Conservation (phyloP, 73 alveolate genomes). For the Paramecium tetraurelia region DNA sequence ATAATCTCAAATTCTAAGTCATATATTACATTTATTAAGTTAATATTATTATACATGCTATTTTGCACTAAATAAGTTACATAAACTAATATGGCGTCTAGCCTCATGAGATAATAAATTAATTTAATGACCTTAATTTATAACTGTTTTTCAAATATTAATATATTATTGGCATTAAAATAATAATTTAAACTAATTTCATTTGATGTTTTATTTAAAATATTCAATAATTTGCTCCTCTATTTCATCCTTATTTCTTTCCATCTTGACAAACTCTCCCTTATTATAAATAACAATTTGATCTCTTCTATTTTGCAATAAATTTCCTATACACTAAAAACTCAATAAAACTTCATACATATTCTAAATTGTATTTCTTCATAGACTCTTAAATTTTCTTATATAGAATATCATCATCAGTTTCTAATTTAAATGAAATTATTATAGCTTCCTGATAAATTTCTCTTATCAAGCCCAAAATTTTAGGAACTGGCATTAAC, state of each 20-base stretch:
- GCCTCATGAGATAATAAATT: neutral
- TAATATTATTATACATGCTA: neutral
- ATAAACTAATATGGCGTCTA: neutral
- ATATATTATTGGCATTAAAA: too few relatives aligned
- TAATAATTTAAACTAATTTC: neutral
- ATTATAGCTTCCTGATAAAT: neutral
- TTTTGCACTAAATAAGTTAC: neutral
- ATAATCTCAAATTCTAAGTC: neutral
- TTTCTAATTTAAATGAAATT: neutral
- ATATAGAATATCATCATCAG: neutral
- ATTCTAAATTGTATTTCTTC: slow-evolving; percentile 31
- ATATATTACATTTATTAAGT: neutral
- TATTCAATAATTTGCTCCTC: neutral
- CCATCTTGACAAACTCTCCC: neutral
- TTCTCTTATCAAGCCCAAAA: neutral
- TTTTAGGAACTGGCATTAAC: neutral
- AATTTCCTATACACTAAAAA: neutral
- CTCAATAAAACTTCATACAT: slow-evolving; percentile 8
- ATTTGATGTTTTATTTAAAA: neutral
- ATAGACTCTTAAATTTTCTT: neutral
- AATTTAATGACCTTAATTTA: neutral
- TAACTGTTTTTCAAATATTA: neutral
- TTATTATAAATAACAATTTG: neutral
- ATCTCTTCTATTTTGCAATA: slow-evolving; percentile 15
- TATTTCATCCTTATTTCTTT: neutral